These are phyloP conservation scores for Alternaria sp. DNA, from an alignment of 2,329 filamentous ascomycete genomes.

Conservation along the genomic window DNA sequence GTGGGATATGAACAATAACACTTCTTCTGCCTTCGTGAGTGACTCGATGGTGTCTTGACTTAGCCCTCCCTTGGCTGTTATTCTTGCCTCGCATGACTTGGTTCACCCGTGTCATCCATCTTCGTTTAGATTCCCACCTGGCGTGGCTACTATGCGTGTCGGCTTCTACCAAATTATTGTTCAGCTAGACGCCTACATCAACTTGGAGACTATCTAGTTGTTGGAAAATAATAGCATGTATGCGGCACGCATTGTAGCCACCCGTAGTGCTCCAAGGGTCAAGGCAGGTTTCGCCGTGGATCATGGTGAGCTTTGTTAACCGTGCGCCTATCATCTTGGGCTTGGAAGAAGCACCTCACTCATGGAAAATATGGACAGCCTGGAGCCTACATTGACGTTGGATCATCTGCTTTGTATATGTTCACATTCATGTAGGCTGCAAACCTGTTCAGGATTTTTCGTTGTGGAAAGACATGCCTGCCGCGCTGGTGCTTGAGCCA, in stretches of 20 bases:
- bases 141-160: background rate
- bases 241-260: background rate
- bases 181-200: background rate
- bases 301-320: background rate
- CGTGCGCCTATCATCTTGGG: background rate
- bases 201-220: background rate
- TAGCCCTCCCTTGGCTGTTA: background rate
- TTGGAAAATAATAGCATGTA: background rate
- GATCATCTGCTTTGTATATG: background rate
- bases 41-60: background rate
- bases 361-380: too few species aligned
- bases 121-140: background rate
- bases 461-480: background rate
- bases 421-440: background rate
- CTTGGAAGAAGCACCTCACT: too few species aligned
- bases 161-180: background rate
- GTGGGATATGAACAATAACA: constrained; percentile 28
- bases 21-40: background rate
- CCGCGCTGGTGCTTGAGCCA: background rate
- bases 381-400: background rate
- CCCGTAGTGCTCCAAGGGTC: background rate
- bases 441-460: background rate
- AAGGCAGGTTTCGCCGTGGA: background rate
- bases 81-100: background rate
- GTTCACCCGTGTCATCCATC: too few species aligned